Evolutionary conservation across 257 asterid genomes (phyloP), one percentile per base, ranked within the genome.

Genomic region (Marsdenia floribunda): DNA sequence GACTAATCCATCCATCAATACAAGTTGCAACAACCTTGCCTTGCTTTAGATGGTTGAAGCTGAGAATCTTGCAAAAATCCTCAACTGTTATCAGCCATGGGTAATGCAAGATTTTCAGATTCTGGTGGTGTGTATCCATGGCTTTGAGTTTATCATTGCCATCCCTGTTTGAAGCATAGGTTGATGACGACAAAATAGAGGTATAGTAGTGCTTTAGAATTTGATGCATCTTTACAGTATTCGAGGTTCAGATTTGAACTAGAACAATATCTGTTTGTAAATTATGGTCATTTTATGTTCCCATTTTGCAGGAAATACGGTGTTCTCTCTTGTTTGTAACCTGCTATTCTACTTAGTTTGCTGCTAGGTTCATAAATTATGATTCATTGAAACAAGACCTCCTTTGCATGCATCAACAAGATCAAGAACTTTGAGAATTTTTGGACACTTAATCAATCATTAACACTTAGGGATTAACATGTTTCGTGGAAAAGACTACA

Each of bases 1-100:
- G 77, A 76, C 58, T 73, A 12, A 19, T n/a, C 52, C 49, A 44
- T 44, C 59, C 57, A 70, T 70, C 52, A 15, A 67, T 67, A 21
- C 2, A 67, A 35, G 57, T 21, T 38, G 19, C 54, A 24, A 40
- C 3, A 21, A 0, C 21, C 1, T 68, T 22, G 6, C 50, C 38
- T 46, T 4, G n/a, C 57, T 69, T 18, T 4, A 64, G 22, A 64
- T 13, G 22, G 21, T 2, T 9, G 13, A 64, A 33, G 46, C 40
- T 64, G 69, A 64, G n/a, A 18, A 33, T 64, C 29, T 44, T 65
- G 49, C 70, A 65, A 9, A 65, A 40, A 14, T 33, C 14, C 15
- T 65, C 49, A 10, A 21, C 3, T 55, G 61, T n/a, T 55, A 6
- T 58, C 35, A 58, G 64, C 35, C 64, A 22, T 10, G 15, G 35